Base-by-base conservation (phyloP, 2,329 filamentous ascomycete species). In the Elsinoe australis region DNA sequence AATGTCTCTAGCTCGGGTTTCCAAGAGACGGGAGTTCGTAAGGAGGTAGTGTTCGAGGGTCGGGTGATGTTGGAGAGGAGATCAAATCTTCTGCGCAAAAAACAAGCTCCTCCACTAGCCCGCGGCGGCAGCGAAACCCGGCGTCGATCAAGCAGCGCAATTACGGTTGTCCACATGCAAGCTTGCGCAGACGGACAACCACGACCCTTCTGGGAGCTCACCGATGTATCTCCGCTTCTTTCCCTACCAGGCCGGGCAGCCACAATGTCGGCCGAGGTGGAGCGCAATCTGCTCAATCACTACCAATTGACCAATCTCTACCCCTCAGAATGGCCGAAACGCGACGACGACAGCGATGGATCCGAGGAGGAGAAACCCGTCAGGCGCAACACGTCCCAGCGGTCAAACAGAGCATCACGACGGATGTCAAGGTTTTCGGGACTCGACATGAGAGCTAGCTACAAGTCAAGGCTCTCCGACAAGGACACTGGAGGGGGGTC, bases 281-380 rank as follows among this genome's bases (percentile, higher is more conserved):
- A 92, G 61, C 74, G 82, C 53, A 80, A 78, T 36, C 79, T 96
- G 48, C 79, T 92, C 59, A 88, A 88, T 58, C 88, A 94, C 69
- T 96, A 96, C 71, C 85, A 88, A 64, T 77, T 96, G 41, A 76
- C 83, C 33, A 85, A 76, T 10, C 73, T 85, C 15, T 89, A 80
- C 64, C 90, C 90, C 2, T 77, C 79, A 28, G 80, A 86, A 72
- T 96, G 90, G 90, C 90, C 90, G 0, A 72, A 80, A 41, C 85
- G 94, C 59, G 82, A 87, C 63, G 82, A 90, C 56, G 76, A 82
- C 49, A 80, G 78, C 59, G 81, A 84, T 64, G 64, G 61, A 15
- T 65, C 67, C 48, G 49, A 57, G 51, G 44, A 54, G 50, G 54
- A 61, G 54, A 34, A 48, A 36, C 51, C 58, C 5, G 50, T 59